Evolutionary conservation across 331 rosid genomes (phyloP).

Genomic region (Malus hybrid): DNA sequence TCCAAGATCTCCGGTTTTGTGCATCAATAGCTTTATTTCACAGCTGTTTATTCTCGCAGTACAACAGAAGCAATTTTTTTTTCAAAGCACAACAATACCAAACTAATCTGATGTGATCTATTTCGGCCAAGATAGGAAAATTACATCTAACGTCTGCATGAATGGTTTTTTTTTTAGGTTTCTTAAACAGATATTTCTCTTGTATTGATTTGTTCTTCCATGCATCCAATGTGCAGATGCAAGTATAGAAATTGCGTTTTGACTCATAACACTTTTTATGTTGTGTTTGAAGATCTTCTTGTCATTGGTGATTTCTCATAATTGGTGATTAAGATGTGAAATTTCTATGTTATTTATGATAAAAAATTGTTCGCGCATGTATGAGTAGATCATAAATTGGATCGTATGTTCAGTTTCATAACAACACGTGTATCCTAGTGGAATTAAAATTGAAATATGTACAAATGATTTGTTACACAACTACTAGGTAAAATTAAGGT

Average conservation of each 20-base stretch:
- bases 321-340: not conserved
- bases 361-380: no score
- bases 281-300: not conserved
- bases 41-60: no score
- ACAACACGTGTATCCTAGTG: not conserved
- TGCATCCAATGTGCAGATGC: not conserved
- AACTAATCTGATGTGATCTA: not conserved
- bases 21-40: no score
- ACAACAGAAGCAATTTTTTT: no score
- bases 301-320: not conserved
- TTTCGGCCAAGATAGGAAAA: not conserved
- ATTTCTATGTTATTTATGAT: no score
- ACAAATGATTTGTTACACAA: not conserved
- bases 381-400: not conserved
- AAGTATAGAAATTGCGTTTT: not conserved
- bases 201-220: not conserved
- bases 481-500: no score
- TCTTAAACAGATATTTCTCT: not conserved
- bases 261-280: not conserved
- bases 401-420: not conserved
- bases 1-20: no score
- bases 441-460: not conserved
- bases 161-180: not conserved
- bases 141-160: not conserved
- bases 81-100: no score